Base-by-base conservation (phyloP, 2,329 filamentous ascomycete species). In the Aureobasidium sp. region DNA sequence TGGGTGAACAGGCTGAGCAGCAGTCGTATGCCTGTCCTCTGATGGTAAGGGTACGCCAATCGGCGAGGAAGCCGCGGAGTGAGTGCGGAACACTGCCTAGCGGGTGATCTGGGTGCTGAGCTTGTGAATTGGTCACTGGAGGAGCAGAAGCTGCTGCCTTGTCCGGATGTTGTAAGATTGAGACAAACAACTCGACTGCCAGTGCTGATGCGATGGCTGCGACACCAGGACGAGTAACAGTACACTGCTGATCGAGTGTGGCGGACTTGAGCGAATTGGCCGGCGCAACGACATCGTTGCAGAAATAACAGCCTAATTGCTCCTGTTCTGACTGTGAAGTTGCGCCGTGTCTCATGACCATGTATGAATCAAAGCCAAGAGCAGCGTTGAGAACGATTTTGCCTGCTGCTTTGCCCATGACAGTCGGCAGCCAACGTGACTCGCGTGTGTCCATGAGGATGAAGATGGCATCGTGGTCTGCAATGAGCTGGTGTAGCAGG, bases 321-420 rank as follows among this genome's bases (percentile, higher is more conserved):
- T 85, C 79, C 11, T 49, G 36, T 17, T 34, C 31, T 2, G 64
- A 48, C 20, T 63, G 58, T 5, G 64, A 52, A 67, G 85, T 83
- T 6, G 90, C 80, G 1, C 94, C 94, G 74, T 99, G 94, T 62
- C 94, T 85, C 94, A 99, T 97, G 39, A 96, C 91, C 2, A 99
- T 91, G 69, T 90, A 99, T 0, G 91, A 94, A 75, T 99, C 94
- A 70, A 99, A 99, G 0, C 94, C 94, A 3, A 99, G 82, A 1
- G 94, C 94, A 8, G 93, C 91, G 73, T 97, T 99, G 83, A 99
- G 88, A 27, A 99, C 93, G 65, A 97, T 90, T 77, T 99, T 99
- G 37, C 88, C 89, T 2, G 87, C 84, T 3, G 92, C 87, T 75
- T 97, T 99, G 44, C 89, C 93, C 87, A 99, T 96, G 17, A 99